phyloP scores from a whole-genome alignment of 768 basidiomycete genomes.

The Amanita muscaria region DNA sequence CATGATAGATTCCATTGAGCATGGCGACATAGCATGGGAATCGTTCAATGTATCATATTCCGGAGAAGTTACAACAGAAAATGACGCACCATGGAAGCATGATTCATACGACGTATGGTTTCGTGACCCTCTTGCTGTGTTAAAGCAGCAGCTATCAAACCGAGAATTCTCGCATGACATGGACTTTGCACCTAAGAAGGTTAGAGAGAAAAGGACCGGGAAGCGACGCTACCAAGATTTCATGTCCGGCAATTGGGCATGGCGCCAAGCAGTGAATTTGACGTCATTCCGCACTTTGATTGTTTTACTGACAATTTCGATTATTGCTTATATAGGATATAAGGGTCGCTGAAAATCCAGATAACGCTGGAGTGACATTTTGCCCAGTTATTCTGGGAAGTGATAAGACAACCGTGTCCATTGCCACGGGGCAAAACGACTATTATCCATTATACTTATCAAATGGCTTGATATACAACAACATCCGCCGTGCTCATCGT shows the following conservation, averaged over 20 bases:
- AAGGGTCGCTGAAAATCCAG: too few species aligned
- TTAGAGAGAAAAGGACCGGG: constrained; percentile 10
- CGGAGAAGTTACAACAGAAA: background rate
- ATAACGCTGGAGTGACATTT: constrained; percentile 21
- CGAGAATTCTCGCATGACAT: constrained; percentile 10
- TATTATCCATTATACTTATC: constrained; percentile 28
- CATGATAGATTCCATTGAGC: constrained; percentile 22
- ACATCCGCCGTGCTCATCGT: constrained; percentile 22
- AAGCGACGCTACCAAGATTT: constrained; percentile 23
- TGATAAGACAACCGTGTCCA: constrained; percentile 30
- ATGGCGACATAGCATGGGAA: constrained; percentile 23
- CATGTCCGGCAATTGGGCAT: constrained; percentile 36
- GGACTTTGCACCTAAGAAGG: constrained; percentile 27
- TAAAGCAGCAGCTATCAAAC: constrained; percentile 8
- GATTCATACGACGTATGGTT: constrained; percentile 21
- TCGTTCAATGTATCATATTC: background rate
- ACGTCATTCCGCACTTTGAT: background rate
- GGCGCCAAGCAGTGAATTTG: constrained; percentile 29
- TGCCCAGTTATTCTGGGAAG: constrained; percentile 26
- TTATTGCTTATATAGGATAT: constrained; percentile 15
- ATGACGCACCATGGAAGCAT: constrained; percentile 17
- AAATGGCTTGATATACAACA: constrained; percentile 25
- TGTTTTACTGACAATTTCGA: too few species aligned
- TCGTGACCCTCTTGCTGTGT: constrained; percentile 10
- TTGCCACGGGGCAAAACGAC: constrained; percentile 28